Percentiles rank a stretch among this genome's conserved stretches.
These are phyloP conservation scores for Trapa bicornis DNA, from an alignment of 345 rosid species.

Conservation along the genomic window DNA sequence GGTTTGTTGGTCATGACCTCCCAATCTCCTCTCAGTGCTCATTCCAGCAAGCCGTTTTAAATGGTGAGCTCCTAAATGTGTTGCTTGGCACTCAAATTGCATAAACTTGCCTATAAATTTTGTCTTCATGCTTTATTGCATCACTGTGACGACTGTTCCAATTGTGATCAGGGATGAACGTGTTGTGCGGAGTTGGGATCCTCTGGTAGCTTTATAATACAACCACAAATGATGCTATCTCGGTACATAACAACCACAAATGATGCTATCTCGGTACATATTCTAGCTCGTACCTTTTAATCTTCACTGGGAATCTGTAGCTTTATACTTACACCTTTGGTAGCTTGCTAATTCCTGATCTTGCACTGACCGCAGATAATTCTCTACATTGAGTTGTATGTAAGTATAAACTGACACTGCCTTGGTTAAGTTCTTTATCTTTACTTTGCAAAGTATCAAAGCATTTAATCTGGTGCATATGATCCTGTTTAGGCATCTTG, in stretches of 20 bases:
- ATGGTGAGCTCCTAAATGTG: slow-evolving; percentile 31
- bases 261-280: slow-evolving; percentile 54
- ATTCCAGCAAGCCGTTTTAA: slow-evolving; percentile 68
- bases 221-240: too few species aligned
- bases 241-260: too few species aligned
- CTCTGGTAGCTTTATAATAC: too few species aligned
- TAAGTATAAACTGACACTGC: slow-evolving; percentile 41
- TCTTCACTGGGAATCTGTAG: not conserved
- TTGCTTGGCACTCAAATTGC: not conserved
- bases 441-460: not conserved
- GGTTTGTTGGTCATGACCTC: slow-evolving; percentile 36
- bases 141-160: too few species aligned
- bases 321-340: not conserved
- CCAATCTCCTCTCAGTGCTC: slow-evolving; percentile 52
- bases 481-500: slow-evolving; percentile 59
- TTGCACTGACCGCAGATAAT: slow-evolving; percentile 43
- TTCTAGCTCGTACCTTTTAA: slow-evolving; percentile 4
- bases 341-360: not conserved
- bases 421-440: not conserved
- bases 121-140: too few species aligned
- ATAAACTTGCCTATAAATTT: not conserved
- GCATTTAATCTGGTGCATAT: not conserved
- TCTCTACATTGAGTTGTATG: slow-evolving; percentile 72
- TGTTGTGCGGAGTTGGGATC: slow-evolving; percentile 91
- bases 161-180: slow-evolving; percentile 51